These are phyloP conservation scores for Sporobolus alterniflorus DNA, from an alignment of 202 grass and related monocot genomes.

Conservation along the genomic window DNA sequence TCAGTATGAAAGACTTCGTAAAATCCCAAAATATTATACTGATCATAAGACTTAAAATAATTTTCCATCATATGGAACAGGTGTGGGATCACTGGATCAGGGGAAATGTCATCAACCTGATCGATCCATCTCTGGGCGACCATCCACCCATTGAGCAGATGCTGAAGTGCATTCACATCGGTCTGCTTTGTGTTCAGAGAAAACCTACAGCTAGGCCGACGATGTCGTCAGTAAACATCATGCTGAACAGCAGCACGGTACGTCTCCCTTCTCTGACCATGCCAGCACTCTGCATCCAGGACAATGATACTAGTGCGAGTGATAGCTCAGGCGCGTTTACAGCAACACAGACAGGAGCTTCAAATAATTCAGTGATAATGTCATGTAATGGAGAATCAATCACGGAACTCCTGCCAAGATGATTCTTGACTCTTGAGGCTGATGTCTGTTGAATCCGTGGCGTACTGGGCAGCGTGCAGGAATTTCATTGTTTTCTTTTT, in stretches of 20 bases:
- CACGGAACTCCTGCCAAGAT: conserved; percentile 5
- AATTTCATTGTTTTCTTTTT: too few relatives aligned
- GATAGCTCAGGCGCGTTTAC: not conserved
- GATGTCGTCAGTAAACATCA: conserved; percentile 64
- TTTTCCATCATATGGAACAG: conserved; percentile 28
- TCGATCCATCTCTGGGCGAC: conserved; percentile 37
- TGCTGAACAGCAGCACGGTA: conserved; percentile 61
- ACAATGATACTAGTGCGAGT: not conserved
- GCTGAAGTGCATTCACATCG: conserved; percentile 55
- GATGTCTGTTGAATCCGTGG: not conserved
- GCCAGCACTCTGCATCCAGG: conserved; percentile 25
- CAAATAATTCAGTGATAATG: not conserved
- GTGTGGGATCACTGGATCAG: conserved; percentile 63
- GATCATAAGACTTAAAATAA: not conserved
- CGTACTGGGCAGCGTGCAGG: too few relatives aligned
- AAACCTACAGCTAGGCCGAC: conserved; percentile 55
- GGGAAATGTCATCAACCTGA: conserved; percentile 40
- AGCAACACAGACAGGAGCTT: not conserved
- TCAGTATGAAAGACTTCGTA: conserved; percentile 38
- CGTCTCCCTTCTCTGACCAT: conserved; percentile 36
- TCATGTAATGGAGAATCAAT: conserved; percentile 21
- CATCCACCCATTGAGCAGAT: conserved; percentile 38
- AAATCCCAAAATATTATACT: not conserved
- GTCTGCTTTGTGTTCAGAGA: conserved; percentile 60
- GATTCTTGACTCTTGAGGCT: not conserved